Base-by-base conservation (phyloP, 352 stramenopile species). In the Globisporangium sylvaticum region DNA sequence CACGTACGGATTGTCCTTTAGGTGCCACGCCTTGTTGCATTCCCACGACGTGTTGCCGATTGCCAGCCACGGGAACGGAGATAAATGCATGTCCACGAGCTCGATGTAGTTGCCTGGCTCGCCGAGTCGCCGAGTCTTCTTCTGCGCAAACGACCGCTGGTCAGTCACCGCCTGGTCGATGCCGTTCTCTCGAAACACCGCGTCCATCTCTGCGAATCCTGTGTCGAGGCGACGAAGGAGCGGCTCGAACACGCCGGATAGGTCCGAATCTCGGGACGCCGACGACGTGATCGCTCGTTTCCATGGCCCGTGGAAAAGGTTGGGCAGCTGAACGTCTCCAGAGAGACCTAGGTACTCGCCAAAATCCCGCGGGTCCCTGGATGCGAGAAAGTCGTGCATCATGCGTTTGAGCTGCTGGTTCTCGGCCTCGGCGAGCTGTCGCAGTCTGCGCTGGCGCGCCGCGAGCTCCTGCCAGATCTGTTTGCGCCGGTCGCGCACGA, bases 71-170 rank as follows among this genome's bases (percentile, higher is more conserved):
- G n/a, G 25, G 25, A 68, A 68, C 12, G 54, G 63, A 4, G 25
- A 31, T 10, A 63, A 29, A 1, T n/a, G 44, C 39, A 68, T 12
- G 31, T 68, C 56, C 7, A 44, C 22, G 9, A 68, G 54, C 44
- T 68, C 53, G 22, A 68, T n/a, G 56, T 52, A 62, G 15, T 31
- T 29, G n/a, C 54, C 52, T 22, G 12, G 52, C 1, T 22, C 31
- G 1, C 24, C 57, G 27, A 48, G 55, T 6, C 65, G 58, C 24
- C 18, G 65, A 8, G 54, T 32, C 31, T 46, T 44, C 27, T 58
- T 70, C 58, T 65, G 44, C 5, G 57, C 65, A n/a, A 70, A 65
- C 37, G 65, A 62, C 7, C 63, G 56, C 20, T 32, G 39, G 22
- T 65, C 57, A 8, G 46, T 60, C 46, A 70, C 20, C 31, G 37